Evolutionary conservation across 768 basidiomycete genomes (phyloP), one percentile per base, ranked within the genome.

Genomic region (Rhizopogon vinicolor): DNA sequence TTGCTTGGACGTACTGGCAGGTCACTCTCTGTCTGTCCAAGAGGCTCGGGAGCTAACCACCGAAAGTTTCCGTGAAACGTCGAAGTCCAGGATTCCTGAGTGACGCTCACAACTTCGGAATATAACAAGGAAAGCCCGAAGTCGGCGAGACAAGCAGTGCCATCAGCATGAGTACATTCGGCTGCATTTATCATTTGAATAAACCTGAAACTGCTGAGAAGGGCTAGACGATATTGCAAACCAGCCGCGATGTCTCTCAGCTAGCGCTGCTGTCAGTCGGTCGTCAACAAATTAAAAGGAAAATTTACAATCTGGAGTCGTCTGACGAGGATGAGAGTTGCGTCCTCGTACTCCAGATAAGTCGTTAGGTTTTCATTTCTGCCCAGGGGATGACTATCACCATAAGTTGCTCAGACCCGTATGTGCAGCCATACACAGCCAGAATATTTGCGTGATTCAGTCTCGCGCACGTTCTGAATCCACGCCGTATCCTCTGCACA

Each of bases 41-140:
- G 77, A 1, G 78, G 62, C 19, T 69, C 59, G 0, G 74, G 63
- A 48, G 76, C 78, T 7, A 76, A 70, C 76, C 77, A 78, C 0
- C 78, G 71, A 28, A 77, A 44, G 16, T 44, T 44, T n/a, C 44
- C 28, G 9, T 70, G 18, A 74, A 71, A 29, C 3, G 76, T 10
- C n/a, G 44, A 44, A 22, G 22, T 22, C 22, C n/a, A 48, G 7
- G 53, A 45, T 16, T 31, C 16, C 33, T 37, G 18, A 12, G 37
- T 39, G 61, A 66, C 1, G n/a, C 65, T 62, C 43, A 67, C 61
- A 53, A 71, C 62, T 52, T 75, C 72, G 16, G 62, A 63, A 13
- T 72, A 62, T 43, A 78, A 68, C 25, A 60, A 72, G 22, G 75
- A 78, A 5, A 78, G 22, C 22, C 22, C 22, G 22, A 22, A 22